These are phyloP conservation scores for Macrocybe gigantea DNA, from an alignment of 768 basidiomycete species.

Conservation along the genomic window DNA sequence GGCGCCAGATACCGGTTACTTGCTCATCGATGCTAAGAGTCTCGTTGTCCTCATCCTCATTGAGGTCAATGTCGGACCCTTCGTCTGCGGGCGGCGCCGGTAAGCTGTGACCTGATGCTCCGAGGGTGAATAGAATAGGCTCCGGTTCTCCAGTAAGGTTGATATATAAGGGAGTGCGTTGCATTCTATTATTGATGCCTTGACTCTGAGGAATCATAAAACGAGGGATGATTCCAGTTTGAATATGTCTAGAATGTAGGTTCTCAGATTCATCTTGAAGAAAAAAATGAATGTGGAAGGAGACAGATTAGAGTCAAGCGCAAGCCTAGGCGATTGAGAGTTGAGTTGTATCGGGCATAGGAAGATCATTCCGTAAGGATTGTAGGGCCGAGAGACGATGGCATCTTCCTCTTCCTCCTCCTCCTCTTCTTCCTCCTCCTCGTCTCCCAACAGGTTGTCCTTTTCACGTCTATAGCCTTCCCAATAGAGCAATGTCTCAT, in stretches of 20 bases:
- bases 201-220: neutral
- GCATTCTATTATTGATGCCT: neutral
- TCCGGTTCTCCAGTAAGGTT: neutral
- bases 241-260: neutral
- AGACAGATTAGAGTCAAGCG: neutral
- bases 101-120: neutral
- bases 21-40: conserved; percentile 4
- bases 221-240: neutral
- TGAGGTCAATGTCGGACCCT: too few species aligned
- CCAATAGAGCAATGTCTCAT: neutral
- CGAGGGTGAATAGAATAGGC: neutral
- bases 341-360: conserved; percentile 1
- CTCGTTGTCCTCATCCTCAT: neutral
- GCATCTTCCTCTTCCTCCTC: neutral
- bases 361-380: conserved; percentile 9
- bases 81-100: too few species aligned
- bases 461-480: neutral
- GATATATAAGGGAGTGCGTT: neutral
- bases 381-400: neutral
- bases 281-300: neutral
- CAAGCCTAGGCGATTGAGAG: neutral
- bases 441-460: neutral
- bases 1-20: conserved; percentile 14
- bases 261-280: neutral
- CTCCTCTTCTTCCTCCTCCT: conserved; percentile 5